A percentile compares a stretch with the other conserved stretches of the same genome.
phyloP scores from a whole-genome alignment of 176 grass and related monocot species.

The Carex scoparia region DNA sequence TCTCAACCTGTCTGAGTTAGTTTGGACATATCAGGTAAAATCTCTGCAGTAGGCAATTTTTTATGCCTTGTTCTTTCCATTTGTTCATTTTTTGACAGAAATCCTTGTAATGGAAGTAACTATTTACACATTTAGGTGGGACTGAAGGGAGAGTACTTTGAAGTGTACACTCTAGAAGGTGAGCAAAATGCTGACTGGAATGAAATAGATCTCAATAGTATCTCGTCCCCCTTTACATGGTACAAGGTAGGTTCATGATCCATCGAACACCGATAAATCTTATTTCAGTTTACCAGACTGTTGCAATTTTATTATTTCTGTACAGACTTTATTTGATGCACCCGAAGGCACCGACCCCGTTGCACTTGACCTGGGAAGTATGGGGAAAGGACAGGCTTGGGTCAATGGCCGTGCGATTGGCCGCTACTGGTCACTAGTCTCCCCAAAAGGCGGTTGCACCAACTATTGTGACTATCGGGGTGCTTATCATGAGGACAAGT shows the following conservation, averaged over 20 bases:
- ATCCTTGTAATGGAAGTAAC: background rate
- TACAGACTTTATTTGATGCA: slow-evolving; percentile 70
- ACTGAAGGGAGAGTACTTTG: slow-evolving; percentile 66
- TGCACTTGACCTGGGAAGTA: slow-evolving; percentile 79
- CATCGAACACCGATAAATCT: background rate
- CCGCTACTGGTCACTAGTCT: slow-evolving; percentile 71
- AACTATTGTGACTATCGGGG: slow-evolving; percentile 66
- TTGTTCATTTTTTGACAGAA: background rate
- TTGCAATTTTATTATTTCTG: slow-evolving; percentile 1
- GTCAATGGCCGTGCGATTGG: slow-evolving; percentile 82
- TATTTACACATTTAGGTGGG: slow-evolving; percentile 47
- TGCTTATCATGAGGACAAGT: slow-evolving; percentile 66
- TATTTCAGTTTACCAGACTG: background rate
- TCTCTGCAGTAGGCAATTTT: background rate
- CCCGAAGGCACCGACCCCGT: slow-evolving; percentile 69
- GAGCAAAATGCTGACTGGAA: slow-evolving; percentile 55
- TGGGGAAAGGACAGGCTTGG: slow-evolving; percentile 97
- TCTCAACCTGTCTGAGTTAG: slow-evolving; percentile 56
- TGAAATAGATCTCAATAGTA: slow-evolving; percentile 43
- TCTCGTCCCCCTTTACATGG: slow-evolving; percentile 64
- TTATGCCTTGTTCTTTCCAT: background rate
- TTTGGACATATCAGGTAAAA: slow-evolving; percentile 94
- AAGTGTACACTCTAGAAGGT: slow-evolving; percentile 65
- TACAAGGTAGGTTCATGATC: slow-evolving; percentile 64
- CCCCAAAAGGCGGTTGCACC: slow-evolving; percentile 61